Conservation (phyloP, 305 asterid genomes). For the Fraxinus sp. region DNA sequence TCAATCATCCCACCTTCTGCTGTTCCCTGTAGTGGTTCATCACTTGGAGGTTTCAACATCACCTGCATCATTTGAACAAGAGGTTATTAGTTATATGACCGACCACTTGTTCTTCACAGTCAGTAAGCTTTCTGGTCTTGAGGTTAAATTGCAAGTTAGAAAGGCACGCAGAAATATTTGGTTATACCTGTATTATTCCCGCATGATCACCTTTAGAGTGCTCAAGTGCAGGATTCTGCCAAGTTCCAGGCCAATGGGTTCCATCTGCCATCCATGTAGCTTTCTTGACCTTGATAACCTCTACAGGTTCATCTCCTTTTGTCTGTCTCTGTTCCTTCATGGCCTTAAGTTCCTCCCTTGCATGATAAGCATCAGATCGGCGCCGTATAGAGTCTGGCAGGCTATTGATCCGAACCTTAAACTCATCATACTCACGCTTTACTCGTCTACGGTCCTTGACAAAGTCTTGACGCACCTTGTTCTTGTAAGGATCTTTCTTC, state of each 20-base stretch:
- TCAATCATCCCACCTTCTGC: slow-evolving; percentile 43
- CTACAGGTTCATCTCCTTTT: slow-evolving; percentile 56
- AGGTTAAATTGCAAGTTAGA: neutral
- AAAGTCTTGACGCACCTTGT: slow-evolving; percentile 59
- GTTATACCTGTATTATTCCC: slow-evolving; percentile 61
- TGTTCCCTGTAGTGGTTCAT: slow-evolving; percentile 56
- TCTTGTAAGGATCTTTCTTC: slow-evolving; percentile 76
- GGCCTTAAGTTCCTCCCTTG: slow-evolving; percentile 62
- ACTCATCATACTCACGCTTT: slow-evolving; percentile 85
- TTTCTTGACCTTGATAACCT: slow-evolving; percentile 49
- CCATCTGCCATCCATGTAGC: slow-evolving; percentile 93
- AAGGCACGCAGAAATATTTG: neutral
- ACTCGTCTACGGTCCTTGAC: slow-evolving; percentile 75
- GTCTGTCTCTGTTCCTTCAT: slow-evolving; percentile 57
- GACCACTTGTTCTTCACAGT: neutral
- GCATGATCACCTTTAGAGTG: slow-evolving; percentile 78
- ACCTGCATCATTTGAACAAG: slow-evolving; percentile 38
- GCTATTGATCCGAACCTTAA: slow-evolving; percentile 69
- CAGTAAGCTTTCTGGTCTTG: neutral
- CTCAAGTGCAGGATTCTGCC: slow-evolving; percentile 50
- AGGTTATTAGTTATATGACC: neutral
- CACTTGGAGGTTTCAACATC: slow-evolving; percentile 82
- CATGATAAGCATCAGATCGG: slow-evolving; percentile 68
- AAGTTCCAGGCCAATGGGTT: slow-evolving; percentile 87
- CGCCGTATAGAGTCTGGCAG: slow-evolving; percentile 71